Base-by-base conservation (phyloP, 164 flowering plant genomes). In the Pachysandra terminalis region DNA sequence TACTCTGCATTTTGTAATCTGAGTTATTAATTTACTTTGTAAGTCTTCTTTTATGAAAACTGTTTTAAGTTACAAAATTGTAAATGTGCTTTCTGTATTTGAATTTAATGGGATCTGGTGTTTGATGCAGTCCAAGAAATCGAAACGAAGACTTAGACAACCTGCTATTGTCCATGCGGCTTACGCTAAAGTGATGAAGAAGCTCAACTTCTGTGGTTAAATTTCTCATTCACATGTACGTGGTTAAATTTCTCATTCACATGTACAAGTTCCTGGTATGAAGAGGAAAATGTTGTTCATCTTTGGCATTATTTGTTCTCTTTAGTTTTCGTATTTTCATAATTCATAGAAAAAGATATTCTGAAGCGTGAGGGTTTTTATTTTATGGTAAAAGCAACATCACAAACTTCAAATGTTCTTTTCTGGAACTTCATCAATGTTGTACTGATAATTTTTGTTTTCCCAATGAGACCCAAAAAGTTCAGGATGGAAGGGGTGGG, bases 111-210 rank as follows among this genome's bases (percentile, higher is more conserved):
- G 37, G 26, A n/a, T 69, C 48, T 69, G 22, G 27, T 70, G 32
- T 56, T 56, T 68, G 15, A 64, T 86, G 85, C 94, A 94, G 98
- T 94, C 98, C 26, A 90, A 91, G 83, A 84, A 73, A 78, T 65
- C 98, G 21, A 94, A 86, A 69, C 83, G 96, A 19, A 82, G 95
- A 73, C 90, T 94, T 16, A 84, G 98, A 69, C 81, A 73, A 68
- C 97, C 97, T 49, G 88, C 78, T 25, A 71, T 84, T 32, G 98
- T 94, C 68, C 97, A 83, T 58, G 61, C 83, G 48, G 97, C 98
- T 53, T 94, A 90, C 78, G 97, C 98, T 59, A 94, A 81, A 75
- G 91, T 86, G 69, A 94, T 94, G 98, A 94, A 91, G 89, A 94
- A 88, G 78, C 97, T 94, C 65, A 83, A 82, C 70, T 91, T 94